Conservation (phyloP, 2,329 filamentous ascomycete species). For the Aureobasidium sp. region DNA sequence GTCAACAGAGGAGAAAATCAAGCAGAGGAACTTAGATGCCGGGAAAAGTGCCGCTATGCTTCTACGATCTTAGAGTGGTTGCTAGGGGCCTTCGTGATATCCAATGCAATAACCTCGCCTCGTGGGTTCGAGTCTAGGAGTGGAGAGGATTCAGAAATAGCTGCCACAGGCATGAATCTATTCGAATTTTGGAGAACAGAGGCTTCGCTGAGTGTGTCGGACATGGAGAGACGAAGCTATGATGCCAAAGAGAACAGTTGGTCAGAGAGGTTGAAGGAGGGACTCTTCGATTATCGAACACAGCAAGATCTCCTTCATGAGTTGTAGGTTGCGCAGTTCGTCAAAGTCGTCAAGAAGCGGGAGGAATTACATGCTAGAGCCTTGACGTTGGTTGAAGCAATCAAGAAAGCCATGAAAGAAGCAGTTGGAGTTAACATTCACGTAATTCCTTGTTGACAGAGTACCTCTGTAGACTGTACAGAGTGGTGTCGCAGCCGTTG, state of each 20-base stretch:
- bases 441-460: background rate
- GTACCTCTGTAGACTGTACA: background rate
- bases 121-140: slow-evolving; percentile 51
- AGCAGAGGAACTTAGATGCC: slow-evolving; percentile 39
- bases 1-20: slow-evolving; percentile 39
- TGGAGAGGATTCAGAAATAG: slow-evolving; percentile 49
- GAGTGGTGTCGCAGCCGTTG: no score
- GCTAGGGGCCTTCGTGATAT: slow-evolving; percentile 49
- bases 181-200: slow-evolving; percentile 43
- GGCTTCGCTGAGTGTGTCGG: slow-evolving; percentile 45
- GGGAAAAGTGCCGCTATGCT: slow-evolving; percentile 51
- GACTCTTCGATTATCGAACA: slow-evolving; percentile 23
- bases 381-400: slow-evolving; percentile 44
- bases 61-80: slow-evolving; percentile 44
- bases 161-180: slow-evolving; percentile 19
- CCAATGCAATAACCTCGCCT: slow-evolving; percentile 43
- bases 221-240: slow-evolving; percentile 31
- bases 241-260: slow-evolving; percentile 41
- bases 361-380: slow-evolving; percentile 39
- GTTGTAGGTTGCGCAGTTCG: slow-evolving; percentile 44
- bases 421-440: slow-evolving; percentile 18
- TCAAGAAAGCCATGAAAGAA: slow-evolving; percentile 35
- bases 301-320: slow-evolving; percentile 41
- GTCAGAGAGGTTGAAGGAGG: slow-evolving; percentile 28
- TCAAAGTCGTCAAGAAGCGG: slow-evolving; percentile 37